Conservation (phyloP, 768 basidiomycete species). For the Gloeophyllum trabeum region DNA sequence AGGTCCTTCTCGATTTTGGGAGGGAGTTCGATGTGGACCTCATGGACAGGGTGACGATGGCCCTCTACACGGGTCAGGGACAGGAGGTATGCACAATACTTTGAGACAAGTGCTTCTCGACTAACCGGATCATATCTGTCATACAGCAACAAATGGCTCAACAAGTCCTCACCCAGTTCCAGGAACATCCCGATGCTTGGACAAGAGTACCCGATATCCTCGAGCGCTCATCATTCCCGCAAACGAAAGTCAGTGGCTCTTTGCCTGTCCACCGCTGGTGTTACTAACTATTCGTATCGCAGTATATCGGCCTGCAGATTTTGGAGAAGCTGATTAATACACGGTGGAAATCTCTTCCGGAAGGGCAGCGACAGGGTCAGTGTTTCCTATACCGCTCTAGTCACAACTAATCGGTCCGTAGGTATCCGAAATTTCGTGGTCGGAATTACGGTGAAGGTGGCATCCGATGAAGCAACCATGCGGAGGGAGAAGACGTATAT, state of each 20-base stretch:
- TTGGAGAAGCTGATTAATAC: constrained; percentile 91
- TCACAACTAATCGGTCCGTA: constrained; percentile 15
- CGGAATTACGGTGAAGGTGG: constrained; percentile 83
- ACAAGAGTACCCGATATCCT: constrained; percentile 92
- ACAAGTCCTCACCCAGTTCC: constrained; percentile 88
- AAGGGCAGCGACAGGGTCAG: constrained; percentile 83
- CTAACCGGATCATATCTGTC: constrained; percentile 3
- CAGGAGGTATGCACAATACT: constrained; percentile 48
- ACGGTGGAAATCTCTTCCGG: constrained; percentile 92
- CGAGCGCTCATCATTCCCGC: constrained; percentile 72
- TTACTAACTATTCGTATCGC: constrained; percentile 4
- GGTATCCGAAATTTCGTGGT: constrained; percentile 98
- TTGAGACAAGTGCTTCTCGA: not conserved
- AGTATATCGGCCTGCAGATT: constrained; percentile 97
- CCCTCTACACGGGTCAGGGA: constrained; percentile 81
- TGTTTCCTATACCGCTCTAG: constrained; percentile 1
- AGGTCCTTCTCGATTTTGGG: constrained; percentile 91
- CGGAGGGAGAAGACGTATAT: constrained; percentile 90
- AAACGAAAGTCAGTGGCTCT: constrained; percentile 92
- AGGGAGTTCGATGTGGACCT: constrained; percentile 87
- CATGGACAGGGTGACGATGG: constrained; percentile 88
- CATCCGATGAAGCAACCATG: constrained; percentile 82
- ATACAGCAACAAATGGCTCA: constrained; percentile 89
- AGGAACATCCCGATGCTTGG: constrained; percentile 96
- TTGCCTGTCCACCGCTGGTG: not conserved